Conservation (phyloP, 371 early-diverging fungal species). For the Smittium mucronatum region DNA sequence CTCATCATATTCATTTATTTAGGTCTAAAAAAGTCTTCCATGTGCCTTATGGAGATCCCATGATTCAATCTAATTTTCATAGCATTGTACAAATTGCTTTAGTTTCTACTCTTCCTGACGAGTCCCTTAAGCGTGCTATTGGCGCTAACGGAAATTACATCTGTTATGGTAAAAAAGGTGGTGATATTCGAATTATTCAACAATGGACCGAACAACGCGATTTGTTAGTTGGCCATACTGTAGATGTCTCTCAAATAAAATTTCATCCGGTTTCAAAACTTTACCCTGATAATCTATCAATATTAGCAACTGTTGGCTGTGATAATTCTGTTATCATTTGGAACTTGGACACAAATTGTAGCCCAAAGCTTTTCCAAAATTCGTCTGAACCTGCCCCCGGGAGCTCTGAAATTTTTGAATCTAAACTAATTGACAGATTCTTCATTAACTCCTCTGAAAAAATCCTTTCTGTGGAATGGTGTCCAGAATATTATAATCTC, state of each 20-base stretch:
- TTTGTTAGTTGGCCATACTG: neutral
- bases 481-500: neutral
- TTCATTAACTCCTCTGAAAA: neutral
- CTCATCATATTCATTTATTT: neutral
- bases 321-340: neutral
- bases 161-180: slow-evolving; percentile 8
- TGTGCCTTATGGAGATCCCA: slow-evolving; percentile 1
- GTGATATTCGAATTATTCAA: slow-evolving; percentile 2
- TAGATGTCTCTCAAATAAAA: neutral
- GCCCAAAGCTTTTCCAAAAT: neutral
- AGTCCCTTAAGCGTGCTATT: neutral
- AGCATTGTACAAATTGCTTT: neutral
- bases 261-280: neutral
- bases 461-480: neutral
- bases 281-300: neutral
- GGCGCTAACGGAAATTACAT: slow-evolving; percentile 5
- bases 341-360: neutral
- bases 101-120: neutral
- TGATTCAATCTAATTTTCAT: neutral
- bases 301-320: neutral
- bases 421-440: neutral
- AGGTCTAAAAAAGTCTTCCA: neutral
- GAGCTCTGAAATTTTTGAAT: neutral
- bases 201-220: neutral
- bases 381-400: neutral